phyloP scores from a whole-genome alignment of 306 rosid species.

The Senna siamea region DNA sequence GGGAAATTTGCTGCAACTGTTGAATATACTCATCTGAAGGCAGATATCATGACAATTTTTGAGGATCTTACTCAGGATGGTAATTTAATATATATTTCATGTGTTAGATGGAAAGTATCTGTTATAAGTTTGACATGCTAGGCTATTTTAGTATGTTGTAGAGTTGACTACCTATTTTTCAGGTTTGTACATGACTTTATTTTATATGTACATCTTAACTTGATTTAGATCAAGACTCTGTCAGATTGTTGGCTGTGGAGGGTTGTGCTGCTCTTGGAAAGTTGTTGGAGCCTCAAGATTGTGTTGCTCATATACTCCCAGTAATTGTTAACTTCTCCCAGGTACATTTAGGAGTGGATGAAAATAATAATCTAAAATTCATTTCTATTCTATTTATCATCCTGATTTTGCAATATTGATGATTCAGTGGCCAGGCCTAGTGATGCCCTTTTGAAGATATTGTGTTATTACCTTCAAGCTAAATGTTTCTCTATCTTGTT shows the following conservation, averaged over 20 bases:
- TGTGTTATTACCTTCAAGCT: background rate
- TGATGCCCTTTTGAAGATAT: background rate
- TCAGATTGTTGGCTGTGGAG: conserved; percentile 82
- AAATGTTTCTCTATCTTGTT: background rate
- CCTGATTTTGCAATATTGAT: background rate
- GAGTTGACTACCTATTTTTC: conserved; percentile 8
- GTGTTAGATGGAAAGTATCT: background rate
- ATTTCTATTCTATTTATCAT: background rate
- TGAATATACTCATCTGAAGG: conserved; percentile 76
- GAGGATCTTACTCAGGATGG: conserved; percentile 90
- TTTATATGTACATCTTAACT: background rate
- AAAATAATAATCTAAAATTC: background rate
- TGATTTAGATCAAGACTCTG: conserved; percentile 83
- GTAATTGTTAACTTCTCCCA: conserved; percentile 87
- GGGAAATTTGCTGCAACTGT: conserved; percentile 82
- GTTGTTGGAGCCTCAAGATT: conserved; percentile 83
- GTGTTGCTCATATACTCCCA: conserved; percentile 77
- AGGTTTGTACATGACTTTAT: background rate
- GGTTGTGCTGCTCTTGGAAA: conserved; percentile 89
- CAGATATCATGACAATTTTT: conserved; percentile 73
- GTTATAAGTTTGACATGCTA: background rate
- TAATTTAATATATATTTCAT: conserved; percentile 34
- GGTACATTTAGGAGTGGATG: conserved; percentile 45
- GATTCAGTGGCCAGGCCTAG: conserved; percentile 2
- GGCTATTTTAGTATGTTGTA: background rate